Percentiles rank a stretch among this genome's conserved stretches.
These are phyloP conservation scores for Trifolium fragiferum DNA, from an alignment of 306 rosid species.

Conservation along the genomic window DNA sequence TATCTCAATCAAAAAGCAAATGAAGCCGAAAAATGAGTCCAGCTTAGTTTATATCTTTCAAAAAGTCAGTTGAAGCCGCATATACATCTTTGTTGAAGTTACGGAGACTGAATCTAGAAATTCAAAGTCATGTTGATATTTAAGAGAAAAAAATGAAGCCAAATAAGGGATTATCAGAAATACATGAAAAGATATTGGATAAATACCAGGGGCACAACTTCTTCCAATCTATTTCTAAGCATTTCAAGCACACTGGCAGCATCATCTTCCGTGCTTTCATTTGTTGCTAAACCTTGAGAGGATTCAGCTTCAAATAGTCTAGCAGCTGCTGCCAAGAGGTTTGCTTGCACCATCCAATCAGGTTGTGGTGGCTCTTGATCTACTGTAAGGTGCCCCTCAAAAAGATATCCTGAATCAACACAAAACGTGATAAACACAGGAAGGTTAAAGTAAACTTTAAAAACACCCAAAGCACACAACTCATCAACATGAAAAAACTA, in stretches of 20 bases:
- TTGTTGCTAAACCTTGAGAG: constrained; percentile 57
- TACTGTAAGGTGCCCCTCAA: constrained; percentile 95
- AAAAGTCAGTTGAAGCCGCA: background rate
- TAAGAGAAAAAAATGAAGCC: background rate
- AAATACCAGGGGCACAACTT: constrained; percentile 66
- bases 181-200: constrained; percentile 11
- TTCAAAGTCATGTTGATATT: constrained; percentile 28
- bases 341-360: constrained; percentile 84
- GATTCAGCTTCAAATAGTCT: constrained; percentile 68
- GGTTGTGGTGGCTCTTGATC: constrained; percentile 95
- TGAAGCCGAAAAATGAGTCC: too few species aligned
- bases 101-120: constrained; percentile 30
- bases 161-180: background rate
- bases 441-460: background rate
- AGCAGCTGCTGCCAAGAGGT: constrained; percentile 75
- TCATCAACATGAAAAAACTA: constrained; percentile 15
- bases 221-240: constrained; percentile 70
- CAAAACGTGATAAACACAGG: background rate
- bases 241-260: constrained; percentile 64
- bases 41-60: too few species aligned
- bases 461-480: background rate
- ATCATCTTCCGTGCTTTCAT: constrained; percentile 45
- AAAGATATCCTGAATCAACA: constrained; percentile 73
- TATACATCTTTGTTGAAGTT: constrained; percentile 24
- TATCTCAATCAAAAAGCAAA: too few species aligned